Base-by-base conservation (phyloP, 2,329 filamentous ascomycete genomes). In the Colletotrichum incanum region DNA sequence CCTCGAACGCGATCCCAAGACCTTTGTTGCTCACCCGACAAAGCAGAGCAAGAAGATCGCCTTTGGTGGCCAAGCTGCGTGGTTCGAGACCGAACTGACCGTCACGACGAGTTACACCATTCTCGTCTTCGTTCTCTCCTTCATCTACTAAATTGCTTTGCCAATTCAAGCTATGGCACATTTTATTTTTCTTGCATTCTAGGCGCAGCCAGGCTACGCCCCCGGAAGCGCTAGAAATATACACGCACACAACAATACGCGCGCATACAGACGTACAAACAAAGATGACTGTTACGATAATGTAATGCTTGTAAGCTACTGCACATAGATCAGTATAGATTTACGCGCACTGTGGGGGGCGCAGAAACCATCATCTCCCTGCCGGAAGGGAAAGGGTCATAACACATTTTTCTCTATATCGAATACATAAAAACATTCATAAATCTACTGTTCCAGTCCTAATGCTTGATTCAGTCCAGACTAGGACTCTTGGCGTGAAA, bases 1-100 rank as follows among this genome's bases (percentile, higher is more conserved):
- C 18, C 81, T 92, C 55, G 80, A 83, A 5, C 83, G 89, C 12
- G 89, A 92, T 76, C 79, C 83, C 41, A 87, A 88, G 80, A 89
- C 87, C 6, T 83, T 84, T 26, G 84, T 89, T n/a, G 87, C 86
- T 3, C 84, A 88, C 73, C 88, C 88, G 5, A 85, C 86, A 0
- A 80, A 81, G 5, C 74, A 81, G 75, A 87, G 84, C 81, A 89
- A 89, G 82, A 88, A 87, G 80, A 86, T 87, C 76, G 85, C 86
- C 1, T 89, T 88, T 75, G 85, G 85, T 60, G 85, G 83, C 41
- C 86, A 87, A 78, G 86, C 86, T 11, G 86, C 86, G 23, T 88
- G 86, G 83, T 89, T 89, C 76, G 88, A 90, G 79, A 74, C 88
- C 55, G 86, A 90, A 80, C 86, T 88, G 76, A 87, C 84, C 3